Base-by-base conservation (phyloP, 805 yeast genomes). In the Candida sanyiensis region DNA sequence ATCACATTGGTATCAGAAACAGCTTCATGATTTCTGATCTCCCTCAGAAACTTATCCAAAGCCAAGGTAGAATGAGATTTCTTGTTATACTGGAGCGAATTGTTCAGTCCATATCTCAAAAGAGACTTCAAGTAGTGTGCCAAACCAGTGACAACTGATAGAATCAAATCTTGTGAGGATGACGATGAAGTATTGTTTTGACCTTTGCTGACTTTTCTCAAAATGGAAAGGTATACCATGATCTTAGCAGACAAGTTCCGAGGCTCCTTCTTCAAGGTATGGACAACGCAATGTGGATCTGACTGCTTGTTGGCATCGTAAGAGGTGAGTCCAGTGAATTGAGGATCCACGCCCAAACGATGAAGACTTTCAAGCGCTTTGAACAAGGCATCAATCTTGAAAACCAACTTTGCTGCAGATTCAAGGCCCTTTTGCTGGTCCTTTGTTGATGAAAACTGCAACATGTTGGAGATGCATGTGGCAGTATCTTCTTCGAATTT, bases 401-500 rank as follows among this genome's bases (percentile, higher is more conserved):
- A 58, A 1, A 90, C 81, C 33, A 93, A 71, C 43, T 72, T 68
- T 0, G 88, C 86, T 0, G 96, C 73, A 0, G 86, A 75, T 9
- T 67, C 54, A 19, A 86, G 66, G 1, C 97, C 95, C 28, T 72
- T 72, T 10, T 62, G 50, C 49, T 80, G 84, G 48, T 82, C 78
- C 27, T 83, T 83, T 10, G 77, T 73, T 22, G 95, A 80, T 3
- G 96, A 88, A 46, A 72, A 72, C 46, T 87, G 83, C 33, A 93
- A 73, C 96, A 93, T 89, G 48, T 85, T 90, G 3, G 95, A 83
- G 13, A 93, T 87, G 55, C 87, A 80, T 0, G 86, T 73, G 0
- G 97, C 97, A 3, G 95, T 74, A 13, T 79, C 78, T 57, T 89
- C 98, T 59, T 93, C 99, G 58, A 77, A 94, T 26, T 81, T 83